Conservation (phyloP, 2,329 filamentous ascomycete species). For the Trichoderma atrobrunneum region DNA sequence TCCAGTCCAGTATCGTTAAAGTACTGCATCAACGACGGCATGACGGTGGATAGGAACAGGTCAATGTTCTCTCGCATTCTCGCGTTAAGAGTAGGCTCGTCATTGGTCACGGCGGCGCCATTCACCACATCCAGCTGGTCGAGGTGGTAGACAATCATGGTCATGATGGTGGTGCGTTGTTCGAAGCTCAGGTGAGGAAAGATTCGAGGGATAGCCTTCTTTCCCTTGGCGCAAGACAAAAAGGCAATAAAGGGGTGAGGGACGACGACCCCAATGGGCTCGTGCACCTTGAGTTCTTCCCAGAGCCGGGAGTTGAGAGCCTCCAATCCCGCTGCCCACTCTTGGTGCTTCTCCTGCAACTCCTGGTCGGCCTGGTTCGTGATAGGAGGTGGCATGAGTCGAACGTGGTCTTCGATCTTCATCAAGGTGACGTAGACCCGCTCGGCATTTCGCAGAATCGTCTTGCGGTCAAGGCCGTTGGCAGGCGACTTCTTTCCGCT, state of each 20-base stretch:
- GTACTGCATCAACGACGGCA: conserved; percentile 85
- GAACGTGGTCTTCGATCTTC: conserved; percentile 90
- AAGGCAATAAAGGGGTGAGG: conserved; percentile 95
- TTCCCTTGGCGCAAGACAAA: conserved; percentile 90
- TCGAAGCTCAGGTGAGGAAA: conserved; percentile 92
- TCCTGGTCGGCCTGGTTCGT: conserved; percentile 60
- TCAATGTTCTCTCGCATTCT: conserved; percentile 88
- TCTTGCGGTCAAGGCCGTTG: conserved; percentile 72
- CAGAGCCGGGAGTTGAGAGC: conserved; percentile 78
- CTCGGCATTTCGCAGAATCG: conserved; percentile 82
- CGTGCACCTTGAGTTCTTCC: conserved; percentile 85
- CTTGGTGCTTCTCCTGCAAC: conserved; percentile 68
- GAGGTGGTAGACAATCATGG: conserved; percentile 91
- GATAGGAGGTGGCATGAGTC: conserved; percentile 65
- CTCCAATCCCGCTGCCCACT: conserved; percentile 63
- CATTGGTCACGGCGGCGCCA: conserved; percentile 69
- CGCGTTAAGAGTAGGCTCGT: conserved; percentile 68
- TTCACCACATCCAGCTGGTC: conserved; percentile 89
- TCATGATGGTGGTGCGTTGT: conserved; percentile 91
- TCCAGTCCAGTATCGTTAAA: conserved; percentile 87
- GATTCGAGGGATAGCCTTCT: conserved; percentile 90
- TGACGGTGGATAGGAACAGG: conserved; percentile 81
- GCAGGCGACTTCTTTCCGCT: conserved; percentile 44
- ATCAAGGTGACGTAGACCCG: conserved; percentile 84
- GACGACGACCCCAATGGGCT: conserved; percentile 75